Evolutionary conservation across 1,284 basidiomycete genomes (phyloP), one percentile per base, ranked within the genome.

Genomic region (Vanrija pseudolonga): DNA sequence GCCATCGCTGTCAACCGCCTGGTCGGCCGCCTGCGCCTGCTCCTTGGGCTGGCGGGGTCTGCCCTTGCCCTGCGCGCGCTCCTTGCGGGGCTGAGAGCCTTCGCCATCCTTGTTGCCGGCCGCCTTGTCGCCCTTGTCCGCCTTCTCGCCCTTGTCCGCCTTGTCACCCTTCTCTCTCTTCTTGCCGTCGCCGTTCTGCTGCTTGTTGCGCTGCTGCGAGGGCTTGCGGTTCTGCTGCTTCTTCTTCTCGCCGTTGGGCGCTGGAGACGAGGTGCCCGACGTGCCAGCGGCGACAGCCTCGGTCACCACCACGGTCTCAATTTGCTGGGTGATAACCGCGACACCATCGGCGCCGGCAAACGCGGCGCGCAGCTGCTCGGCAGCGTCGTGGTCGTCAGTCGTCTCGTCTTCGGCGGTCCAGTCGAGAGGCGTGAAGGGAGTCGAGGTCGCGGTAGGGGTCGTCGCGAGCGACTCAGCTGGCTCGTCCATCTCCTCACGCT

Each of bases 1-100:
- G 22, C 72, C 72, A 59, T 74, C 71, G 32, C 63, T 66, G 51
- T 71, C 72, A 1, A 67, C 57, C 6, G 55, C 38, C 23, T 48
- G 50, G 19, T 40, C 50, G 8, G 49, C 44, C n/a, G 45, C 38
- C 7, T 20, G 26, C n/a, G 32, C 28, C 15, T 14, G 23, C 32
- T 32, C 32, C 45, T 15, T 28, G 18, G 6, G 23, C 28, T 36
- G 47, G 52, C 9, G 20, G 40, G 26, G 47, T 49, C 48, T 55
- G 47, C 36, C 49, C 37, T 51, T 43, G 57, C 47, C 50, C 45
- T 43, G 24, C 28, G 19, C 37, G 38, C 50, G 39, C 37, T 42
- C 50, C 22, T 4, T 15, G 32, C 32, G 32, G 11, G 32, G 32
- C 32, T 32, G 22, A 12, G 22, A 24, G 1, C 26, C 43, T 7